Evolutionary conservation across 371 early-diverging fungal species (phyloP).

Genomic region (Mucor plumbeus): DNA sequence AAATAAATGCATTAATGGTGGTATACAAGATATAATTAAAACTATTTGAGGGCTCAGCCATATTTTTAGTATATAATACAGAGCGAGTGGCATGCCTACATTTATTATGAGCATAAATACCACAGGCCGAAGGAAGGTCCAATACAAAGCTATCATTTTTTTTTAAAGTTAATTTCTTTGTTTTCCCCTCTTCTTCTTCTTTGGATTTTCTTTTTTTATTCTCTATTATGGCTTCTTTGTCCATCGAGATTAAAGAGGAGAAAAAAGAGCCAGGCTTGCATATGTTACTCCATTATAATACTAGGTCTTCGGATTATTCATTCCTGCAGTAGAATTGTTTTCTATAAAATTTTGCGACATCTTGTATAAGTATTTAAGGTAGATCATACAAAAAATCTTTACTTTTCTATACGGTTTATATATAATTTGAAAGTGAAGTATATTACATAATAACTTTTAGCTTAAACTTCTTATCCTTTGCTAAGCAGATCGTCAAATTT

Average conservation of each 20-base stretch:
- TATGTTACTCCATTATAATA: background rate
- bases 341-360: background rate
- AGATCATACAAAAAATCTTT: background rate
- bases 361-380: background rate
- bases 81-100: conserved; percentile 40
- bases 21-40: conserved; percentile 54
- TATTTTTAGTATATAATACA: conserved; percentile 42
- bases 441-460: background rate
- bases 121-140: conserved; percentile 6
- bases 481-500: background rate
- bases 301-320: background rate
- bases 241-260: background rate
- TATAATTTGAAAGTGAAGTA: background rate
- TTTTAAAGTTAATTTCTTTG: conserved; percentile 3
- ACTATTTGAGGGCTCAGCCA: conserved; percentile 39
- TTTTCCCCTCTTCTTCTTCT: background rate
- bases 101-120: conserved; percentile 28
- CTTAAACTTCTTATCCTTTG: background rate
- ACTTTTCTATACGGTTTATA: background rate
- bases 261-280: background rate
- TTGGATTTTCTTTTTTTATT: background rate
- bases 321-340: background rate
- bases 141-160: background rate
- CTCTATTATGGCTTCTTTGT: background rate
- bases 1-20: conserved; percentile 45